Conservation (phyloP, 768 basidiomycete genomes). For the Tricholoma sp. region DNA sequence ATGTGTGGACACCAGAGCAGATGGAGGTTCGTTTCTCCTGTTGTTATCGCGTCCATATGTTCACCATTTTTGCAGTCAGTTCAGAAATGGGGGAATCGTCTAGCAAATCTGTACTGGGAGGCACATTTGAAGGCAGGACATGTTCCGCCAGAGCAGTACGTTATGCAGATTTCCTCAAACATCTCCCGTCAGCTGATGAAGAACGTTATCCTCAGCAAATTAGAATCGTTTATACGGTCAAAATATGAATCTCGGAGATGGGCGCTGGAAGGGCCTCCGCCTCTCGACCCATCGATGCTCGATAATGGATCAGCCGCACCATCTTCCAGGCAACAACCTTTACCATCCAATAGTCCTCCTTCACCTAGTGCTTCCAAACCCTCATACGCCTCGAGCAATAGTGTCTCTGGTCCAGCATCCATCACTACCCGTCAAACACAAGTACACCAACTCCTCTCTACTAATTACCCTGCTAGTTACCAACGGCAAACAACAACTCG, state of each 20-base stretch:
- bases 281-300: conserved; percentile 73
- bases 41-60: background rate
- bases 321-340: conserved; percentile 21
- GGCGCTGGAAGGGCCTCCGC: conserved; percentile 88
- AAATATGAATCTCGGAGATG: conserved; percentile 94
- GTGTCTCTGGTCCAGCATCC: conserved; percentile 25
- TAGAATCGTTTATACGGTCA: conserved; percentile 94
- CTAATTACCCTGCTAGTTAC: conserved; percentile 23
- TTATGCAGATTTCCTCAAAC: conserved; percentile 11
- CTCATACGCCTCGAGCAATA: conserved; percentile 25
- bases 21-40: conserved; percentile 63
- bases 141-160: conserved; percentile 91
- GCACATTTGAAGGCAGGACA: conserved; percentile 91
- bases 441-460: conserved; percentile 51
- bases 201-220: conserved; percentile 60
- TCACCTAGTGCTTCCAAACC: conserved; percentile 19
- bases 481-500: conserved; percentile 13
- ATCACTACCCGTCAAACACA: conserved; percentile 41
- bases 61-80: conserved; percentile 46
- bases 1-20: conserved; percentile 97
- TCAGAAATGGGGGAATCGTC: conserved; percentile 91
- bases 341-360: conserved; percentile 16
- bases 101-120: conserved; percentile 97
- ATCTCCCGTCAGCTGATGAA: background rate
- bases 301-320: conserved; percentile 38